These are phyloP conservation scores for Leishmania aethiopica DNA, from an alignment of 208 protist species.

Conservation along the genomic window DNA sequence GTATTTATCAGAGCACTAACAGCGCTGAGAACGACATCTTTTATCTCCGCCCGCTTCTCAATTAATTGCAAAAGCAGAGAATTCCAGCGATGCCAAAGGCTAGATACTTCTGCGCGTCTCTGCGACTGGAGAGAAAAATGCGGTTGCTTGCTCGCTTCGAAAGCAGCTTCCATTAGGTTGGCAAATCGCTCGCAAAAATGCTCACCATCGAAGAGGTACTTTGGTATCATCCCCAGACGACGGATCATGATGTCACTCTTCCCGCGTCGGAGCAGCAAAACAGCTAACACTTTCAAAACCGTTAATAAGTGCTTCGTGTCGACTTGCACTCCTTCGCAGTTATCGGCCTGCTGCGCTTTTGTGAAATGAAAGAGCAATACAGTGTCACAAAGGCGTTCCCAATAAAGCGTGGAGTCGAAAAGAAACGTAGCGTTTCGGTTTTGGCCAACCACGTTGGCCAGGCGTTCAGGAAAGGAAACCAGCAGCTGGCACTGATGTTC, in stretches of 20 bases:
- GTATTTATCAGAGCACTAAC: conserved; percentile 9
- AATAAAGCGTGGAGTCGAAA: conserved; percentile 23
- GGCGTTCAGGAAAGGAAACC: conserved; percentile 37
- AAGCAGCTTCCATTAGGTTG: conserved; percentile 3
- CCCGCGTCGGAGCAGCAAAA: conserved; percentile 17
- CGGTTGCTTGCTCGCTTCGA: conserved; percentile 2
- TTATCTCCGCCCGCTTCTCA: conserved; percentile 19
- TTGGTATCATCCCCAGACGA: conserved; percentile 11
- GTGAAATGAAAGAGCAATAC: conserved; percentile 25
- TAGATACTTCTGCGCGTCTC: conserved; percentile 10
- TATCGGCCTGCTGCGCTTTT: conserved; percentile 6
- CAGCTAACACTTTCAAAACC: conserved; percentile 4
- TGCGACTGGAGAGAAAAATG: conserved; percentile 15
- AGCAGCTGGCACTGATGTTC: conserved; percentile 22
- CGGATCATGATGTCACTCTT: conserved; percentile 3
- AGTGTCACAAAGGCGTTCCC: conserved; percentile 33
- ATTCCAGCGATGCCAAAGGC: conserved; percentile 23
- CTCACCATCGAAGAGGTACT: conserved; percentile 17
- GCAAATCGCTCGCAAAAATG: conserved; percentile 18
- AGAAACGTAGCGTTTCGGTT: conserved; percentile 4
- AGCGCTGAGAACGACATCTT: conserved; percentile 1
- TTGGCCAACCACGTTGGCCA: conserved; percentile 19
- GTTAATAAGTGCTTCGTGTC: not conserved
- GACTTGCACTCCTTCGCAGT: not conserved
- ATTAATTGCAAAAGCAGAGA: conserved; percentile 8